Base-by-base conservation (phyloP, 73 alveolate genomes). In the Paramecium caudatum region DNA sequence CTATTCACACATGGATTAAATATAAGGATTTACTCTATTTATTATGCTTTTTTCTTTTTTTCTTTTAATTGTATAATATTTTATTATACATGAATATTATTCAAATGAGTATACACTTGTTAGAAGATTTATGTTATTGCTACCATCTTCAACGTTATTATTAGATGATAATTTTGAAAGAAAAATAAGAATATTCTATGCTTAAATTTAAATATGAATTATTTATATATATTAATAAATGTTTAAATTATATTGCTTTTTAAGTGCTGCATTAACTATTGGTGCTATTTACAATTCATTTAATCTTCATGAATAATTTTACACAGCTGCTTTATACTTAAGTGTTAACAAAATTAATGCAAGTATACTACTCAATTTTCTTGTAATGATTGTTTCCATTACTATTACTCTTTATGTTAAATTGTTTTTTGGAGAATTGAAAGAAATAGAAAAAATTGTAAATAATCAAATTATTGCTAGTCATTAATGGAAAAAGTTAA, bases 281-380 rank as follows among this genome's bases (percentile, higher is more conserved):
- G 88, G 88, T 21, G 88, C 88, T 13, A 21, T 74, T 43, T 74
- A 74, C 30, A n/a, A 74, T 8, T 74, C 88, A 15, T 74, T 27
- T 27, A 21, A 17, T 12, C 25, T 21, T 4, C 47, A 74, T 45
- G 8, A 37, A 16, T 25, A 74, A 41, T 41, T 74, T 45, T 74
- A 74, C 16, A 41, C 88, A 9, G 17, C 88, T 21, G 47, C 43
- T 27, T 43, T 74, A 45, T 74, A 74, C 19, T 43, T 74, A 25
- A 74, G 69, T 47, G 43, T 68, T 7, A 41, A 74, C 43, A 74
- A 74, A 39, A 74, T 74, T 10, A 74, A 74, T 74, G 43, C 69
- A 74, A 74, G 69, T 6, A 74, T 74, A 37, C 19, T 74, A 9
- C 25, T 74, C 1, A 74, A 74, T 74, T 74, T 39, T 39, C 37